These are phyloP conservation scores for Plasmopara muralis DNA, from an alignment of 352 stramenopile genomes.

Conservation along the genomic window DNA sequence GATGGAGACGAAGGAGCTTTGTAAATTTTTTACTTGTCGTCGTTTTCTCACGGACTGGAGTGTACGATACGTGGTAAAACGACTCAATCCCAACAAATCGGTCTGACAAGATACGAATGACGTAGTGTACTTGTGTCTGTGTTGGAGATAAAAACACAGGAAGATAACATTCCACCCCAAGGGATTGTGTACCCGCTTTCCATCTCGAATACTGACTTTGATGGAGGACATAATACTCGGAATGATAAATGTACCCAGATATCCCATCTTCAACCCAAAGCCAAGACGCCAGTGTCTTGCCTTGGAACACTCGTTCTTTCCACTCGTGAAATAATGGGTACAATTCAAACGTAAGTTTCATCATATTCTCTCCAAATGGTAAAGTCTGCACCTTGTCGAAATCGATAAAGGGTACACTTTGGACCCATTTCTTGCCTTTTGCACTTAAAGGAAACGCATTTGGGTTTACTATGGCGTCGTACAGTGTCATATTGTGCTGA, in stretches of 20 bases:
- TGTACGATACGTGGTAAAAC: conserved; percentile 69
- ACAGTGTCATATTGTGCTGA: conserved; percentile 54
- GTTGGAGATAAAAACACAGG: conserved; percentile 92
- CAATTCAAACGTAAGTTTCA: conserved; percentile 87
- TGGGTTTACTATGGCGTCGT: conserved; percentile 42
- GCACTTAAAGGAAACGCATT: conserved; percentile 33
- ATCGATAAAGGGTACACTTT: conserved; percentile 60
- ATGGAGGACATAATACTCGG: conserved; percentile 85
- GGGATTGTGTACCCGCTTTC: conserved; percentile 53
- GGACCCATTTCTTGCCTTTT: conserved; percentile 69
- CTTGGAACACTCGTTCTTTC: conserved; percentile 52
- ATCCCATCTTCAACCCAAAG: conserved; percentile 97
- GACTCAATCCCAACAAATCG: conserved; percentile 95
- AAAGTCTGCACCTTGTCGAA: conserved; percentile 78
- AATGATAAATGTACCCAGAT: conserved; percentile 91
- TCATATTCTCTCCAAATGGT: conserved; percentile 93
- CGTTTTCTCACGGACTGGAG: conserved; percentile 29
- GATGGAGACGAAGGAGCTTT: conserved; percentile 91
- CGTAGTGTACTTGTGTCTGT: conserved; percentile 86
- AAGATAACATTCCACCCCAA: conserved; percentile 93
- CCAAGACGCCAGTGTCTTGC: conserved; percentile 86
- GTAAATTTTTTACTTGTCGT: conserved; percentile 76
- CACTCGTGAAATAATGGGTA: conserved; percentile 63
- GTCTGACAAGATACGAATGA: conserved; percentile 93
- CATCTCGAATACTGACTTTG: conserved; percentile 66